phyloP scores from a whole-genome alignment of 805 yeast genomes.

The Zygoascus bituminiphila region DNA sequence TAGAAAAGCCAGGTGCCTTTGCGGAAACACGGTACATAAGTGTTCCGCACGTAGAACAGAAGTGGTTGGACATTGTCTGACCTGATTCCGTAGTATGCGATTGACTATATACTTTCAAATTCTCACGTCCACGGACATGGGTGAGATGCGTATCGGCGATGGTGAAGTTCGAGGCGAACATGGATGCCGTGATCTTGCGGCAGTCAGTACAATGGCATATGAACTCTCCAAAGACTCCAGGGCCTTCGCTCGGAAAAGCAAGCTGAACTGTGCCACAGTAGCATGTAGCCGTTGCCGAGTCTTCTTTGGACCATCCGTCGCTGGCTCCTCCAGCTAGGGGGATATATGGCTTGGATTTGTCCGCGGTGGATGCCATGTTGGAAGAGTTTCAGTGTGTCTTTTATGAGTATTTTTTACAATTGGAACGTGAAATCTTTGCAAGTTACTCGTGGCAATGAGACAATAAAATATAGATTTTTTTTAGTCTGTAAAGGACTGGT shows the following conservation, averaged over 20 bases:
- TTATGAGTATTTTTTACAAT: no score
- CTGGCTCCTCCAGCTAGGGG: background rate
- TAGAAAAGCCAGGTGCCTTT: background rate
- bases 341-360: background rate
- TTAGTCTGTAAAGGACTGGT: no score
- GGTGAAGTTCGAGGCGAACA: constrained; percentile 1
- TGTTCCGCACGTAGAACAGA: background rate
- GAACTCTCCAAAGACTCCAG: background rate
- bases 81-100: background rate
- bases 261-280: background rate
- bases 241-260: background rate
- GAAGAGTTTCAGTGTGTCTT: no score
- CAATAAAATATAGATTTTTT: no score
- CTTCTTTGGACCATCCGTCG: constrained; percentile 1
- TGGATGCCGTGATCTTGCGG: background rate
- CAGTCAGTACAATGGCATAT: background rate
- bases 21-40: background rate
- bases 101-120: background rate
- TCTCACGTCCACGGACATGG: background rate
- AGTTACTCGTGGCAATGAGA: no score
- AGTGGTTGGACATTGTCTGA: background rate
- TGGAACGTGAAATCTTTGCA: no score
- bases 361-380: background rate
- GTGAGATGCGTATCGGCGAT: background rate
- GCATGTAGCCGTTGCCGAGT: background rate